These are phyloP conservation scores for Penicillium sp. DNA, from an alignment of 2,329 filamentous ascomycete genomes.

Conservation along the genomic window DNA sequence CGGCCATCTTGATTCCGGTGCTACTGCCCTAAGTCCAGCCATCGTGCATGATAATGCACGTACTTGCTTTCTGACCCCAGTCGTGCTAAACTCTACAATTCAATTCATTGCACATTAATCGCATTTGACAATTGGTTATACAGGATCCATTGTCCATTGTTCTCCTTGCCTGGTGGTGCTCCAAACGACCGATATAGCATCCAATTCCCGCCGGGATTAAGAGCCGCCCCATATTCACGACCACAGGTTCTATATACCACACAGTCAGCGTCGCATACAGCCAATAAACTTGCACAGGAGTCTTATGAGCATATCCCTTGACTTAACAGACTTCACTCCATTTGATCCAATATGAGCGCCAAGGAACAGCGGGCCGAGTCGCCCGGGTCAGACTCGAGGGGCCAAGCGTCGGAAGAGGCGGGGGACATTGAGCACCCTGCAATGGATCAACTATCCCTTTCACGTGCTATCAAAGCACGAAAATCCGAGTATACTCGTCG, in stretches of 20 bases:
- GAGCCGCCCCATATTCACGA: slow-evolving; percentile 1
- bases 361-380: slow-evolving; percentile 6
- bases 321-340: neutral
- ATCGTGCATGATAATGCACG: slow-evolving; percentile 10
- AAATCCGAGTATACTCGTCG: slow-evolving; percentile 76
- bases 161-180: neutral
- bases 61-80: slow-evolving; percentile 1
- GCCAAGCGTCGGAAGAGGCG: slow-evolving; percentile 14
- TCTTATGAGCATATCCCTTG: neutral
- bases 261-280: neutral
- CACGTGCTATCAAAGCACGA: slow-evolving; percentile 67
- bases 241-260: slow-evolving; percentile 3
- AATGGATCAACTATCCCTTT: slow-evolving; percentile 47
- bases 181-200: neutral
- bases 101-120: slow-evolving; percentile 10
- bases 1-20: neutral
- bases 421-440: slow-evolving; percentile 17
- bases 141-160: no score
- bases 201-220: slow-evolving; percentile 7
- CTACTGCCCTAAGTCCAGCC: neutral
- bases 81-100: slow-evolving; percentile 11
- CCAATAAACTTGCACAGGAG: neutral
- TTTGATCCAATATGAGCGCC: slow-evolving; percentile 8
- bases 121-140: slow-evolving; percentile 1
- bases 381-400: slow-evolving; percentile 14